Evolutionary conservation across 805 yeast species (phyloP).

Genomic region (Pachysolen tannophilus): DNA sequence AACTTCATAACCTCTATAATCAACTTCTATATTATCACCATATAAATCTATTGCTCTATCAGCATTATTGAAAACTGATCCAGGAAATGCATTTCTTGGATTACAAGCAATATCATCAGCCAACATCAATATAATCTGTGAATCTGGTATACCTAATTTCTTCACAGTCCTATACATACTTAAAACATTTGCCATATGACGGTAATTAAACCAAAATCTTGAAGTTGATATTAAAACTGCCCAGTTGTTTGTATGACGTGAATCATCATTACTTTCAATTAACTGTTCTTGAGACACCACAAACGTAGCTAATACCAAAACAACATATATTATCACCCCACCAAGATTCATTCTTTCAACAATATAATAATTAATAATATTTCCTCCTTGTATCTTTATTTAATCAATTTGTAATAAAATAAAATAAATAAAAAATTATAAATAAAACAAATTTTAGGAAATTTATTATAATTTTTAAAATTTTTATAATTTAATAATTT

Average conservation of each 20-base stretch:
- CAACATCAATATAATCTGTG: conserved; percentile 91
- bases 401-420: too few species aligned
- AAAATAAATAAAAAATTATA: too few species aligned
- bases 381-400: too few species aligned
- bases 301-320: too few species aligned
- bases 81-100: conserved; percentile 93
- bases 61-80: conserved; percentile 89
- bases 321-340: too few species aligned
- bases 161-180: conserved; percentile 95
- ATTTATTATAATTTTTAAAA: too few species aligned
- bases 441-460: too few species aligned
- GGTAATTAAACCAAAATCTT: conserved; percentile 95
- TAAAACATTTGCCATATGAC: conserved; percentile 95
- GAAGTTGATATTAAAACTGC: conserved; percentile 95
- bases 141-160: conserved; percentile 94
- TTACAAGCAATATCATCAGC: conserved; percentile 97
- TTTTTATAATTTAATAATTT: too few species aligned
- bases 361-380: too few species aligned
- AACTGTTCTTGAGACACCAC: too few species aligned
- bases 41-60: conserved; percentile 88
- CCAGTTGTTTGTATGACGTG: conserved; percentile 65
- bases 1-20: conserved; percentile 95
- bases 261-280: too few species aligned
- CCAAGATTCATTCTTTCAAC: too few species aligned
- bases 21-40: conserved; percentile 93